Base-by-base conservation (phyloP, 208 protist genomes). In the Crithidia bombi region DNA sequence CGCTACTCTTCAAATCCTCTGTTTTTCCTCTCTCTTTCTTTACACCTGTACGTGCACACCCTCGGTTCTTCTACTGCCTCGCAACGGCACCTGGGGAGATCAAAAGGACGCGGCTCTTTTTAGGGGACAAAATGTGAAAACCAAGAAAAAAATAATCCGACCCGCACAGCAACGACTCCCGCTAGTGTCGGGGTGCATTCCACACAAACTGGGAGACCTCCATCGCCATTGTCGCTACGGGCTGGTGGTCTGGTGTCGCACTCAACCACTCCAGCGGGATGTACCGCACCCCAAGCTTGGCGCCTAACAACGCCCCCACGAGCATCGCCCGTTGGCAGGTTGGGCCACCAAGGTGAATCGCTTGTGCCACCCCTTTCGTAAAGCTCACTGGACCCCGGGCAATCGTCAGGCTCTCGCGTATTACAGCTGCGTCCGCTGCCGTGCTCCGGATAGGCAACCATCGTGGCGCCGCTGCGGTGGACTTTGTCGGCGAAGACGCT, bases 131-230 rank as follows among this genome's bases (percentile, higher is more conserved):
- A n/a, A n/a, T n/a, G n/a, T n/a, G n/a, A n/a, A n/a, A n/a, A n/a
- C n/a, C n/a, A n/a, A n/a, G n/a, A n/a, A n/a, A n/a, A n/a, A n/a
- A n/a, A n/a, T n/a, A n/a, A n/a, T n/a, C n/a, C n/a, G n/a, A n/a
- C n/a, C n/a, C n/a, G n/a, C n/a, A n/a, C n/a, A n/a, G n/a, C n/a
- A n/a, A n/a, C n/a, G n/a, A n/a, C n/a, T n/a, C n/a, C n/a, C n/a
- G n/a, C 14, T 7, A 17, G 38, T 43, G 38, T 43, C 14, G 38
- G 38, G 38, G 38, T 43, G 38, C 38, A 43, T 96, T 96, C 88
- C 89, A 96, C 38, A 79, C 73, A 80, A 87, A 93, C 78, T 96
- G 92, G 11, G 89, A 86, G 15, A 95, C 69, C 64, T 93, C 83
- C 26, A 94, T 64, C 28, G 92, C 82, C 69, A 85, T 62, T 15